These are phyloP conservation scores for Aspergillus floridensis DNA, from an alignment of 2,329 filamentous ascomycete genomes.

Conservation along the genomic window DNA sequence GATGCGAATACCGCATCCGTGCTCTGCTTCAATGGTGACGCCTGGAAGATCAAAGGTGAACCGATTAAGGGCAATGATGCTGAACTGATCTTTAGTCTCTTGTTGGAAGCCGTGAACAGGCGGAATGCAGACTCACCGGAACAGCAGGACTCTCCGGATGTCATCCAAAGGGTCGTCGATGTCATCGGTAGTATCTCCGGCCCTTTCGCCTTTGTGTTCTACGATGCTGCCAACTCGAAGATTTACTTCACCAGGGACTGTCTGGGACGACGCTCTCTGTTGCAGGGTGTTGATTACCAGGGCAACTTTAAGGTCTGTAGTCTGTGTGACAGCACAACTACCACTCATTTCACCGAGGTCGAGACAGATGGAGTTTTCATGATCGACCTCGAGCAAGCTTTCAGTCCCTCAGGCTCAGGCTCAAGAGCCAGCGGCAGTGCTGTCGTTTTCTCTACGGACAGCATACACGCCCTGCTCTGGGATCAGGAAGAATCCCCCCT, in stretches of 20 bases:
- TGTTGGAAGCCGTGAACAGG: constrained; percentile 48
- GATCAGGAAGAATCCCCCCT: constrained; percentile 20
- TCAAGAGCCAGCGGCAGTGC: background rate
- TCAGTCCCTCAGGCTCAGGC: constrained; percentile 5
- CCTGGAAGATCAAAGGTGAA: constrained; percentile 69
- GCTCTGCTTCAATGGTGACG: constrained; percentile 97
- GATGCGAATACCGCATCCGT: constrained; percentile 58
- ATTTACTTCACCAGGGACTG: constrained; percentile 85
- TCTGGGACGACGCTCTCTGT: constrained; percentile 78
- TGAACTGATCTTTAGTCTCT: constrained; percentile 61
- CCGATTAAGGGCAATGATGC: constrained; percentile 73
- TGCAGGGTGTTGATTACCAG: constrained; percentile 54
- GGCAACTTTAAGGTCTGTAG: constrained; percentile 65
- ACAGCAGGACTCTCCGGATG: constrained; percentile 14
- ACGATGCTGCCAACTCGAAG: constrained; percentile 59
- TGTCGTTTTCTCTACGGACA: constrained; percentile 14
- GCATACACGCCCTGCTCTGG: constrained; percentile 31
- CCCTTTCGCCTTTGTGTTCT: constrained; percentile 87
- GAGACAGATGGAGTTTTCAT: constrained; percentile 79
- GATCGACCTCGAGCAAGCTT: constrained; percentile 51
- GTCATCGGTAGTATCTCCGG: constrained; percentile 66
- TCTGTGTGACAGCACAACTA: constrained; percentile 56
- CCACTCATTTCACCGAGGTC: constrained; percentile 69
- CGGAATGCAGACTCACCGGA: background rate
- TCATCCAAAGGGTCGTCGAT: constrained; percentile 33